A percentile compares a stretch with the other conserved stretches of the same genome.
phyloP scores from a whole-genome alignment of 2,329 filamentous ascomycete genomes.

The Fusarium nanum region DNA sequence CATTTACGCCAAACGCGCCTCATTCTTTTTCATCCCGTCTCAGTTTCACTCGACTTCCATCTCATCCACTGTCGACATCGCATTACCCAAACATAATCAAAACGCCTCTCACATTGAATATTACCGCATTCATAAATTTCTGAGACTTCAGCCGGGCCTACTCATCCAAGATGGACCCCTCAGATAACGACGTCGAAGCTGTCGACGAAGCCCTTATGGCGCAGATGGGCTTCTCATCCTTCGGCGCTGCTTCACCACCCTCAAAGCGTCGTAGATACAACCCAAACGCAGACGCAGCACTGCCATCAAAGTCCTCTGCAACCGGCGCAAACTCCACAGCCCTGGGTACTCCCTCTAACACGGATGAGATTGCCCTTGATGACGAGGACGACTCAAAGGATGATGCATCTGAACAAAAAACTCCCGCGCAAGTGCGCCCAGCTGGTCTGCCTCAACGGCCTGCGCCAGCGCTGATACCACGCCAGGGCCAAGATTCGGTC shows the following conservation, averaged over 20 bases:
- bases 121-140: not conserved
- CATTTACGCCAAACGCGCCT: slow-evolving; percentile 28
- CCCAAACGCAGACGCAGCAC: slow-evolving; percentile 60
- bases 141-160: not conserved
- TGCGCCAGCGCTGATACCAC: slow-evolving; percentile 21
- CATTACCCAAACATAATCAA: not conserved
- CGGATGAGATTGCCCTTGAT: slow-evolving; percentile 60
- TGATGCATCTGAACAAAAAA: slow-evolving; percentile 18
- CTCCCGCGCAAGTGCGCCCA: slow-evolving; percentile 49
- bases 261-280: slow-evolving; percentile 77
- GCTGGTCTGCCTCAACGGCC: slow-evolving; percentile 51
- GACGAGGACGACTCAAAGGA: slow-evolving; percentile 44
- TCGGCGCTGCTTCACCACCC: slow-evolving; percentile 67
- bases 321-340: slow-evolving; percentile 54
- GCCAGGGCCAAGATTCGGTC: slow-evolving; percentile 25
- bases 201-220: slow-evolving; percentile 65
- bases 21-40: slow-evolving; percentile 32
- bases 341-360: slow-evolving; percentile 51
- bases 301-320: slow-evolving; percentile 46
- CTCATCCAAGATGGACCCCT: slow-evolving; percentile 8
- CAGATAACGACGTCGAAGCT: slow-evolving; percentile 21
- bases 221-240: slow-evolving; percentile 78
- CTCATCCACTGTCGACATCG: slow-evolving; percentile 11
- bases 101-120: not conserved
- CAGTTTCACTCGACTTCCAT: not conserved